phyloP scores from a whole-genome alignment of 2,329 filamentous ascomycete genomes.

The Harringtonia aguacate region DNA sequence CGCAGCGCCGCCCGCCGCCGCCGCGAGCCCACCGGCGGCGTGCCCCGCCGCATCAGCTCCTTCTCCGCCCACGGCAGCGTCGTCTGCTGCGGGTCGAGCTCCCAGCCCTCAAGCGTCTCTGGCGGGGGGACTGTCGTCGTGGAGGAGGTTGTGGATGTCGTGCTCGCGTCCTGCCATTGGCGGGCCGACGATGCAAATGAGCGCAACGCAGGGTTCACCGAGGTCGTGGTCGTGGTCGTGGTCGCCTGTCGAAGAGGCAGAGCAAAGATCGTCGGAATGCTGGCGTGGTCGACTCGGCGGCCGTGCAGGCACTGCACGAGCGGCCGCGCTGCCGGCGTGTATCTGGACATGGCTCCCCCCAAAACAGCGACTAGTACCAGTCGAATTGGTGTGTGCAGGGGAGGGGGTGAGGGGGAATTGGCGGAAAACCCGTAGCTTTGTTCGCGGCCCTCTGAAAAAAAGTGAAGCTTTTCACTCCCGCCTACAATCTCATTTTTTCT shows the following conservation, averaged over 20 bases:
- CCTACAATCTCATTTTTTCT: too few relatives aligned
- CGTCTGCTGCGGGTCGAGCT: slow-evolving; percentile 59
- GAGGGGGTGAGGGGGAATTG: neutral
- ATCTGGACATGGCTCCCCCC: slow-evolving; percentile 9
- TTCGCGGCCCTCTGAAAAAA: too few relatives aligned
- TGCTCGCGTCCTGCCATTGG: neutral
- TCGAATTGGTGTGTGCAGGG: neutral
- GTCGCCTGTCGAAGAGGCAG: neutral
- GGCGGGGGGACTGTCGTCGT: neutral
- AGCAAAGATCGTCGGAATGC: neutral
- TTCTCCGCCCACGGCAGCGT: slow-evolving; percentile 53
- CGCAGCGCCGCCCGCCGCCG: slow-evolving; percentile 67
- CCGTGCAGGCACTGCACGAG: slow-evolving; percentile 11
- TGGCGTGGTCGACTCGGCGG: neutral
- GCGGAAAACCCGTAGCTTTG: too few relatives aligned
- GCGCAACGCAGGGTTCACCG: neutral
- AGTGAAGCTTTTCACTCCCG: too few relatives aligned
- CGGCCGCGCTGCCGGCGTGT: slow-evolving; percentile 11
- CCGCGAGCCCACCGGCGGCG: slow-evolving; percentile 70
- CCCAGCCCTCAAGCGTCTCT: slow-evolving; percentile 23
- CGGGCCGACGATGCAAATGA: slow-evolving; percentile 2
- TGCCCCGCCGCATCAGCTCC: slow-evolving; percentile 55
- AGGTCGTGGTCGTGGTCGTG: neutral
- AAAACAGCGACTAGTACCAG: too few relatives aligned
- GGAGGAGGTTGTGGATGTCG: neutral